Conservation (phyloP, 768 basidiomycete genomes). For the Xanthoconium purpureum region DNA sequence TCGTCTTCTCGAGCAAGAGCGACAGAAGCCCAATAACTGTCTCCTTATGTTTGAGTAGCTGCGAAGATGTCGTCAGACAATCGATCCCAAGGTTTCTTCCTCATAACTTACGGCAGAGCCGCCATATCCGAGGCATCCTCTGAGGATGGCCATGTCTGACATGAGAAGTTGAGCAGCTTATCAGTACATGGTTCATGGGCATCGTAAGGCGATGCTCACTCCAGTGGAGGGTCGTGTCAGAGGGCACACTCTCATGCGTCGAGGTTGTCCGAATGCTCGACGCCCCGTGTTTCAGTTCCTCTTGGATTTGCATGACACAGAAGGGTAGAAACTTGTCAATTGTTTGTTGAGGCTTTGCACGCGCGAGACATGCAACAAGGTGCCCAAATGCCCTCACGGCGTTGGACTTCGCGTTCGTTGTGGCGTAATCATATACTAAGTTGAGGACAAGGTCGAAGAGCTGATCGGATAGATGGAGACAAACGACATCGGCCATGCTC, state of each 20-base stretch:
- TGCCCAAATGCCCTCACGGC: slow-evolving; percentile 89
- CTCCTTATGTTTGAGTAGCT: slow-evolving; percentile 70
- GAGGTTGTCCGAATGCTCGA: slow-evolving; percentile 83
- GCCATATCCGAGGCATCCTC: slow-evolving; percentile 77
- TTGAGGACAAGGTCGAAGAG: slow-evolving; percentile 85
- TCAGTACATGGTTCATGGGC: background rate
- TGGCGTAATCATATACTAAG: slow-evolving; percentile 81
- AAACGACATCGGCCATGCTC: slow-evolving; percentile 77
- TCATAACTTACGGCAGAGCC: slow-evolving; percentile 51
- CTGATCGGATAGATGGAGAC: slow-evolving; percentile 57
- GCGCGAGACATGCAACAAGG: slow-evolving; percentile 79
- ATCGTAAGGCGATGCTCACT: slow-evolving; percentile 46
- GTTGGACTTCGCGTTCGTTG: slow-evolving; percentile 87
- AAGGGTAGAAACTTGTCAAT: slow-evolving; percentile 78
- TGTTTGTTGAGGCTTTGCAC: slow-evolving; percentile 71
- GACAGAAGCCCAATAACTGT: slow-evolving; percentile 60
- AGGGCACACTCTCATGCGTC: slow-evolving; percentile 66
- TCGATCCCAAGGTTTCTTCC: background rate
- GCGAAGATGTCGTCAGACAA: slow-evolving; percentile 4
- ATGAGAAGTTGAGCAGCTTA: background rate
- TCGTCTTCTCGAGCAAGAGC: slow-evolving; percentile 73
- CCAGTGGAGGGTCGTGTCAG: slow-evolving; percentile 91
- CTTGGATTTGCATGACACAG: slow-evolving; percentile 72
- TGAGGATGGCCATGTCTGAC: slow-evolving; percentile 75
- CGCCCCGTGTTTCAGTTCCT: slow-evolving; percentile 87